Evolutionary conservation across 108 stramenopile genomes (phyloP).

Genomic region (Halocafeteria seosinensis): DNA sequence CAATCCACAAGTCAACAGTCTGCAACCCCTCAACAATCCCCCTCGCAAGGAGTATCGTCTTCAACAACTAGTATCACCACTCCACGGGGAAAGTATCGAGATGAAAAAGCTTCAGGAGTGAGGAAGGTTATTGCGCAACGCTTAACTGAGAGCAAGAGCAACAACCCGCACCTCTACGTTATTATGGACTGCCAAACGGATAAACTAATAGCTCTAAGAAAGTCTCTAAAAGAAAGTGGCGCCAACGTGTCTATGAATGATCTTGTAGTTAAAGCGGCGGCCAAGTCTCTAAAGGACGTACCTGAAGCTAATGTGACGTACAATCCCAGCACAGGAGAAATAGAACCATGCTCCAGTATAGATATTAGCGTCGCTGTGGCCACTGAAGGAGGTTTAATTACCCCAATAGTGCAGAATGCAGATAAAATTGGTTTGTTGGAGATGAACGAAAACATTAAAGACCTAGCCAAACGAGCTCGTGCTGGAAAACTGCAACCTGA

Average conservation of each 20-base stretch:
- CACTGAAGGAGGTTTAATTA: slow-evolving; percentile 76
- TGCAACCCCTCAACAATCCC: not conserved
- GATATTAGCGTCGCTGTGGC: slow-evolving; percentile 97
- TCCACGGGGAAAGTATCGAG: slow-evolving; percentile 9
- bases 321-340: slow-evolving; percentile 26
- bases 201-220: slow-evolving; percentile 55
- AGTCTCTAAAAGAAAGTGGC: slow-evolving; percentile 51
- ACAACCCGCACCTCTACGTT: slow-evolving; percentile 88
- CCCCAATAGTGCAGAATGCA: slow-evolving; percentile 69
- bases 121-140: slow-evolving; percentile 81
- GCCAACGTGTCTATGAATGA: slow-evolving; percentile 83
- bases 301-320: slow-evolving; percentile 68
- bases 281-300: slow-evolving; percentile 79
- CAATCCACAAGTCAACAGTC: not conserved
- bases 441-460: slow-evolving; percentile 61
- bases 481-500: slow-evolving; percentile 67
- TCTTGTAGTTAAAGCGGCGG: slow-evolving; percentile 81
- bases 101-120: slow-evolving; percentile 38
- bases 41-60: not conserved
- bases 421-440: slow-evolving; percentile 55
- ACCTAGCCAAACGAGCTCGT: slow-evolving; percentile 59
- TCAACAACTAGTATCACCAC: not conserved
- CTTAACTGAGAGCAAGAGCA: slow-evolving; percentile 78
- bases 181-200: slow-evolving; percentile 72
- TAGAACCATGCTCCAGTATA: slow-evolving; percentile 48